Conservation (phyloP, 2,329 filamentous ascomycete species). For the Clarireedia paspali region DNA sequence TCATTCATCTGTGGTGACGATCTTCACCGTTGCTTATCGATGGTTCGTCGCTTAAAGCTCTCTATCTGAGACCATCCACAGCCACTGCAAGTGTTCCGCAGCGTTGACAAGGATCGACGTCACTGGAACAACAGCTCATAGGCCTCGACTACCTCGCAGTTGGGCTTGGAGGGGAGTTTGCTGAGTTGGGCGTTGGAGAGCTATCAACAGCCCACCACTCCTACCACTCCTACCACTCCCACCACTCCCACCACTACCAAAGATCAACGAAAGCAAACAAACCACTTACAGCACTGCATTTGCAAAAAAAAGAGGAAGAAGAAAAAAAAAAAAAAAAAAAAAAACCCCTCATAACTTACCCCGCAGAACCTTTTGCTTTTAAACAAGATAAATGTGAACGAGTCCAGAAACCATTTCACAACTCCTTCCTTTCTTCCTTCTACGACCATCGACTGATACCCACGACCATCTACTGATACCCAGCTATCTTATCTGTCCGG, state of each 20-base stretch:
- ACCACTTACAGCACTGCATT: neutral
- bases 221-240: neutral
- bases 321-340: no score
- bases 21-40: neutral
- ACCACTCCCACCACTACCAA: neutral
- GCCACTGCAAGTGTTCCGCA: neutral
- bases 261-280: neutral
- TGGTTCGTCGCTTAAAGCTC: neutral
- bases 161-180: neutral
- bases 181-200: neutral
- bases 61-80: no score
- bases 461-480: no score
- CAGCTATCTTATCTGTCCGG: neutral
- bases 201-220: neutral
- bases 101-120: constrained; percentile 5
- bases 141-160: neutral
- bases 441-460: neutral
- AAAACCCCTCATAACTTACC: neutral
- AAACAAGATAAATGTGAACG: neutral
- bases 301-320: neutral
- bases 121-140: neutral
- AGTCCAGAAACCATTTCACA: neutral
- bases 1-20: no score
- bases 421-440: neutral
- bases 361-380: neutral